Base-by-base conservation (phyloP, 148 eudicot genomes). In the Amaranthus hypochondriacus region DNA sequence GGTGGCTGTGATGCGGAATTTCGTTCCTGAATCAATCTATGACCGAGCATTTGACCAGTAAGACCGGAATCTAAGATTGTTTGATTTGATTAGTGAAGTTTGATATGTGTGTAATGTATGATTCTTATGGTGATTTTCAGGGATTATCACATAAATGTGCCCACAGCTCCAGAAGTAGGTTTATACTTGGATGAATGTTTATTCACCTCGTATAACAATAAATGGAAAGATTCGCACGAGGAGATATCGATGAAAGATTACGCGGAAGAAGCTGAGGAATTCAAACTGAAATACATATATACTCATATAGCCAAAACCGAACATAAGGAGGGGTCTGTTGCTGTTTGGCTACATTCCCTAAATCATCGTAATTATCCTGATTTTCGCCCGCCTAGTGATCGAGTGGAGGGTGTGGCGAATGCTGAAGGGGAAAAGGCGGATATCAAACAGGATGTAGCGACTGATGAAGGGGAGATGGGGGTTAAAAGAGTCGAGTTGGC, bases 101-200 rank as follows among this genome's bases (percentile, higher is more conserved):
- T 21, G 49, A 53, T 28, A 39, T 48, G 6, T 11, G 44, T 54
- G 28, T 69, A 62, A 79, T 56, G 13, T 15, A 39, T 56, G 0
- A 18, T 56, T 48, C 42, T 56, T 62, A 47, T 76, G 69, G 8
- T 47, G 75, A 52, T 56, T 59, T 77, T 61, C 77, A 94, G 97
- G 97, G 83, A 82, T 68, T 82, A 88, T 7, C 74, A 73, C 44
- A 82, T 94, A 21, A 94, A 82, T 48, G 93, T 94, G 78, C 98
- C 98, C 12, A 91, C 93, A 53, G 98, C 98, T 10, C 98, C 98
- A 4, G 98, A 94, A 81, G 98, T 91, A 6, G 98, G 98, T 7
- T 84, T 94, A 66, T 94, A 89, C 73, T 73, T 94, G 78, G 98
- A 94, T 42, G 98, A 94, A 80, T 94, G 98, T 72, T 78, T 94